phyloP scores from a whole-genome alignment of 139 green algal genomes.

The Coelastrella sp. region DNA sequence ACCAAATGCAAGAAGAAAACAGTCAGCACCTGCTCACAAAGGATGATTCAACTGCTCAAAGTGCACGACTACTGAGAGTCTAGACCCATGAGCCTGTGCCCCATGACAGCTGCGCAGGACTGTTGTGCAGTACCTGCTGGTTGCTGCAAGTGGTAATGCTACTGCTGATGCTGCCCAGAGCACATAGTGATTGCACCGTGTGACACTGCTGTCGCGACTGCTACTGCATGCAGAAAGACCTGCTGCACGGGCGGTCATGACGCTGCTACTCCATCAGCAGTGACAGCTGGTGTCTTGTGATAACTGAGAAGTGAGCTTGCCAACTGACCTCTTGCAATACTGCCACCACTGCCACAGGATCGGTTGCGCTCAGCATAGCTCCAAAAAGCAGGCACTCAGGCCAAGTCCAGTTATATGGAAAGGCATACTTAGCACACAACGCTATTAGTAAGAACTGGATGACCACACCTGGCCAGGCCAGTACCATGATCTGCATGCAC shows the following conservation, averaged over 20 bases:
- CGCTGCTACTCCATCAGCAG: too few relatives aligned
- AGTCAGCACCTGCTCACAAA: too few relatives aligned
- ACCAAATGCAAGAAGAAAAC: too few relatives aligned
- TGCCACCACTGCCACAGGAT: constrained; percentile 37
- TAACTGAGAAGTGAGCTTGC: not conserved
- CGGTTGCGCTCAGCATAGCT: constrained; percentile 48
- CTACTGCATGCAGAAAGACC: not conserved
- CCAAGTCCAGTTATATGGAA: constrained; percentile 80
- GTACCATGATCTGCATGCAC: constrained; percentile 53
- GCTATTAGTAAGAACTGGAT: constrained; percentile 62
- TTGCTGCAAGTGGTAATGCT: not conserved
- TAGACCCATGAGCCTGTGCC: too few relatives aligned
- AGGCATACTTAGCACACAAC: constrained; percentile 56
- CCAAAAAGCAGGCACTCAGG: constrained; percentile 67
- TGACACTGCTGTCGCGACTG: not conserved
- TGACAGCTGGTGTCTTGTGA: too few relatives aligned
- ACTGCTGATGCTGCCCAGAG: not conserved
- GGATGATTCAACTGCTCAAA: too few relatives aligned
- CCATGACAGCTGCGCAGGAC: too few relatives aligned
- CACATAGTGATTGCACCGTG: not conserved
- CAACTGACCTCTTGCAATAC: constrained; percentile 28
- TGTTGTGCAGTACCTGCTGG: not conserved
- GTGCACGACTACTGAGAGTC: too few relatives aligned
- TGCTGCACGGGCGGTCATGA: not conserved
- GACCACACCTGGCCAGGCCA: constrained; percentile 67